Base-by-base conservation (phyloP, 192 early-diverging fungal species). In the Backusella parvicylindrica region DNA sequence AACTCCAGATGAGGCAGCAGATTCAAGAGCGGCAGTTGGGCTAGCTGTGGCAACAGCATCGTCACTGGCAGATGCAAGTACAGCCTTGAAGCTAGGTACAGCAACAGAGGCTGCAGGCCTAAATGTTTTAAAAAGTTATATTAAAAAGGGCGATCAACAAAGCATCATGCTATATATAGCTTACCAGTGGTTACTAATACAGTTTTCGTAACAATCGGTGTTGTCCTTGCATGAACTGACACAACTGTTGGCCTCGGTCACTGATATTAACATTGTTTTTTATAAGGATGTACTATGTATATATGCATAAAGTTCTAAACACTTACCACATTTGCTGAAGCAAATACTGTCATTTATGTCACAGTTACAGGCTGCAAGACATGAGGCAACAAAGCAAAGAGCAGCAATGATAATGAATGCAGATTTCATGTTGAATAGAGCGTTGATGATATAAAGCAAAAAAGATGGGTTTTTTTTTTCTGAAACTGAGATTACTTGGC, bases 251-350 rank as follows among this genome's bases (percentile, higher is more conserved):
- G 41, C 70, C 31, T 60, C 49, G 12, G 50, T 50, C 5, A 72
- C 70, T 72, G 60, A 5, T 8, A 56, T 15, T 36, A 23, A 33
- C 13, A 72, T 30, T 11, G 8, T 35, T 32, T 53, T 40, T 43
- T 18, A 53, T 7, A 49, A 16, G 30, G 6, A 15, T 15, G 18
- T 43, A 8, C 47, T 49, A 31, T 2, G 6, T 35, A 30, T 21
- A 53, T 33, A 31, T 3, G n/a, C n/a, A 50, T 21, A 37, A 47
- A 21, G 23, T 72, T 36, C 15, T 35, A 23, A 18, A 49, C 7
- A 16, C 28, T 72, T 72, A 72, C 70, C 70, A 72, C 70, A 72
- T 21, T 72, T 72, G 49, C 0, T 72, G 8, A 35, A 4, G n/a
- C 70, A 72, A 1, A 33, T 23, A 3, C n/a, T 41, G 23, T 72